These are phyloP conservation scores for Umbellularia californica DNA, from an alignment of 164 flowering plant species.

Conservation along the genomic window DNA sequence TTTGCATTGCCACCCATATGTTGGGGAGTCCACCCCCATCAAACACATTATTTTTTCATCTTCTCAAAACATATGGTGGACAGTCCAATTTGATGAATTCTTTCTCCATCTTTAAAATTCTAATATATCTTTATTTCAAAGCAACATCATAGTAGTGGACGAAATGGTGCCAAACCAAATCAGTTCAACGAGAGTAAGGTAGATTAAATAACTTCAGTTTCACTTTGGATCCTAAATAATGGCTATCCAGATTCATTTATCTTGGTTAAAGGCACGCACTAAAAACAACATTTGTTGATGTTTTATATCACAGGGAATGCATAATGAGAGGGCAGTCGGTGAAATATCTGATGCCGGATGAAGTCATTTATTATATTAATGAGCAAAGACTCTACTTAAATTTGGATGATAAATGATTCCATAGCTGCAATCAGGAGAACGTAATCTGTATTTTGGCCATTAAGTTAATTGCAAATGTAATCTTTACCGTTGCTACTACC, in stretches of 20 bases:
- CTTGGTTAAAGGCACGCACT: not conserved
- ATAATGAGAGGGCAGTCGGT: conserved; percentile 64
- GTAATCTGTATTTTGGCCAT: too few relatives aligned
- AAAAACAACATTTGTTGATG: not conserved
- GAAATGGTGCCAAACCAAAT: conserved; percentile 77
- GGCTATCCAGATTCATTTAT: too few relatives aligned
- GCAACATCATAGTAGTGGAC: conserved; percentile 69
- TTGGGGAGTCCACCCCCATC: not conserved
- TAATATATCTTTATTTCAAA: conserved; percentile 29
- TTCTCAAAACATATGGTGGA: too few relatives aligned
- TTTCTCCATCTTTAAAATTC: not conserved
- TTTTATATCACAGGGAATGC: conserved; percentile 53
- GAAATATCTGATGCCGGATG: conserved; percentile 65
- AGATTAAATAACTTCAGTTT: conserved; percentile 5
- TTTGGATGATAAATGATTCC: not conserved
- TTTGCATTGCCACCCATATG: not conserved
- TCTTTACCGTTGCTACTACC: too few relatives aligned
- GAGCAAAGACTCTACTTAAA: conserved; percentile 42
- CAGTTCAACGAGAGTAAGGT: conserved; percentile 87
- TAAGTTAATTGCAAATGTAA: too few relatives aligned
- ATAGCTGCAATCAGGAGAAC: too few relatives aligned
- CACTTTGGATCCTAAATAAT: not conserved
- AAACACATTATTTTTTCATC: too few relatives aligned
- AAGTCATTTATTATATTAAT: conserved; percentile 61
- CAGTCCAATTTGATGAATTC: too few relatives aligned